A percentile compares a stretch with the other conserved stretches of the same genome.
These are phyloP conservation scores for Kitagawia praeruptora DNA, from an alignment of 129 eudicot genomes.

Conservation along the genomic window DNA sequence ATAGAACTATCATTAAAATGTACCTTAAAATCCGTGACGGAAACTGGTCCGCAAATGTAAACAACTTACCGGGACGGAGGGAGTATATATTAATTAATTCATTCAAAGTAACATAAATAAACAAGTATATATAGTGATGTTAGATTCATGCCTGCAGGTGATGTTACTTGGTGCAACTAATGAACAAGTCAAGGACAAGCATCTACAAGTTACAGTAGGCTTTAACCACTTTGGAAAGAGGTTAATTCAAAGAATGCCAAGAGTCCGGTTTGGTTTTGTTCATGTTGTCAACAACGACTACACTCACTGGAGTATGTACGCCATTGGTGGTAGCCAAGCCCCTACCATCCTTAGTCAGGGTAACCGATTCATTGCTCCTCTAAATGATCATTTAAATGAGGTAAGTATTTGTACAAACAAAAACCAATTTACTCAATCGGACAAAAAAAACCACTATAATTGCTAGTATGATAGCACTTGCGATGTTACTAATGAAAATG, in stretches of 20 bases:
- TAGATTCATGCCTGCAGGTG: conserved; percentile 26
- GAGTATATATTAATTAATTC: no score
- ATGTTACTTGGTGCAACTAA: conserved; percentile 80
- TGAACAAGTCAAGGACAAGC: conserved; percentile 24
- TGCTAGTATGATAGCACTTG: neutral
- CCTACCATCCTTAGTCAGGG: conserved; percentile 93
- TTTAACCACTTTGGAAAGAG: conserved; percentile 85
- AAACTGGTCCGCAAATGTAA: no score
- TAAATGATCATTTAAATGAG: conserved; percentile 34
- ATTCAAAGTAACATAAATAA: neutral
- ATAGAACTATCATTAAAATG: no score
- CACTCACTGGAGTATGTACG: conserved; percentile 92
- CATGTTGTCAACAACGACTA: conserved; percentile 91
- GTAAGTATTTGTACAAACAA: conserved; percentile 5
- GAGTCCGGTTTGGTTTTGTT: conserved; percentile 62
- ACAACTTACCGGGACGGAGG: no score
- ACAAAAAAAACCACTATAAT: neutral
- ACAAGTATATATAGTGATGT: neutral
- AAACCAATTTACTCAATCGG: neutral
- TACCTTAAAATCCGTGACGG: no score
- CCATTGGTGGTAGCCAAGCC: conserved; percentile 73
- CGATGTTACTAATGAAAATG: no score
- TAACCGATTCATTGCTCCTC: conserved; percentile 79
- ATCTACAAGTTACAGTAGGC: conserved; percentile 57
- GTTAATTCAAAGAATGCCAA: conserved; percentile 75